Evolutionary conservation across 2,329 filamentous ascomycete species (phyloP).

Genomic region (Geosmithia morbida): DNA sequence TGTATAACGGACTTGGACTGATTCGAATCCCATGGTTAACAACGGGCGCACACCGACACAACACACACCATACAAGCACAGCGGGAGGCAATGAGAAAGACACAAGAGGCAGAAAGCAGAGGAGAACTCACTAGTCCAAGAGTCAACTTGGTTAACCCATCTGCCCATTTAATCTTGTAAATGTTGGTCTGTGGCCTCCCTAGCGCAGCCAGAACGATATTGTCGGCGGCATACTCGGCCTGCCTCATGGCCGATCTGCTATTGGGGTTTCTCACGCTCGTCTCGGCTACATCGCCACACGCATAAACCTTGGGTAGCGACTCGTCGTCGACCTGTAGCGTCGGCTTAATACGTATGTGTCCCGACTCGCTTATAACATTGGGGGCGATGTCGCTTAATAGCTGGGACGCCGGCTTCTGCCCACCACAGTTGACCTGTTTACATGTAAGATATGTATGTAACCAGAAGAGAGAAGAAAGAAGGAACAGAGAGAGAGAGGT

Average conservation of each 20-base stretch:
- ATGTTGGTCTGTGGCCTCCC: slow-evolving; percentile 19
- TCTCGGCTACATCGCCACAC: slow-evolving; percentile 48
- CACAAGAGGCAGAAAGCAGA: neutral
- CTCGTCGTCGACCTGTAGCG: slow-evolving; percentile 38
- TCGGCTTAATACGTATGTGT: slow-evolving; percentile 37
- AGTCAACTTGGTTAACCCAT: slow-evolving; percentile 37
- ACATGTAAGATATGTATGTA: neutral
- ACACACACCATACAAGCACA: no score
- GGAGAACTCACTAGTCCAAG: slow-evolving; percentile 29
- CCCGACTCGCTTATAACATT: slow-evolving; percentile 27
- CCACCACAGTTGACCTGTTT: slow-evolving; percentile 43
- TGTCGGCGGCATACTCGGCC: slow-evolving; percentile 35
- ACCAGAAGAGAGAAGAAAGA: neutral
- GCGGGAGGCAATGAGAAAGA: slow-evolving; percentile 2
- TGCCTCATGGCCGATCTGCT: slow-evolving; percentile 40
- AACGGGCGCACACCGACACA: neutral
- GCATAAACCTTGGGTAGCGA: slow-evolving; percentile 39
- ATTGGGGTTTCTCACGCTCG: slow-evolving; percentile 30
- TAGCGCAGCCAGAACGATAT: slow-evolving; percentile 32
- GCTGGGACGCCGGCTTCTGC: slow-evolving; percentile 37
- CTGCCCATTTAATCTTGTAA: slow-evolving; percentile 29
- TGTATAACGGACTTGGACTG: neutral
- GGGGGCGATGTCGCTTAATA: slow-evolving; percentile 28
- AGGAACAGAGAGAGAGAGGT: neutral
- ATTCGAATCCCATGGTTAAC: neutral